These are phyloP conservation scores for Chionographis japonica DNA, from an alignment of 106 monocot species.

Conservation along the genomic window DNA sequence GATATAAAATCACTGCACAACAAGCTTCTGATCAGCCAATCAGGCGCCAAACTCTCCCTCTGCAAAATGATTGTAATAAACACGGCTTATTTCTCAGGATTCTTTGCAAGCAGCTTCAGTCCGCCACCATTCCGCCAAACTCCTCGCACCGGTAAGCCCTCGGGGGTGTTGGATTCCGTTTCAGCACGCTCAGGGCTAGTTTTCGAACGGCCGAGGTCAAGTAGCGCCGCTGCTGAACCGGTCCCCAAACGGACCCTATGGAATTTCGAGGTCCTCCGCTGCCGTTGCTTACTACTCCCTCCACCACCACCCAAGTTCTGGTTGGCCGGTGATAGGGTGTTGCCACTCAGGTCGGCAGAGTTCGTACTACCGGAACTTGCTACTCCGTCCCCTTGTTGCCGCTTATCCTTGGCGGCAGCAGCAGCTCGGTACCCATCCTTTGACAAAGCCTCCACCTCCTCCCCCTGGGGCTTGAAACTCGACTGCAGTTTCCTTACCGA, in stretches of 20 bases:
- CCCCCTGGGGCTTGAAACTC: conserved; percentile 28
- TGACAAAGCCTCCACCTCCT: conserved; percentile 56
- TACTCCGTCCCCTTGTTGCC: not conserved
- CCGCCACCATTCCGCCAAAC: conserved; percentile 80
- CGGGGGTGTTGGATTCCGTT: conserved; percentile 8
- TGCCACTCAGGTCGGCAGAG: conserved; percentile 9
- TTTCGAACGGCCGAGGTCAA: conserved; percentile 23
- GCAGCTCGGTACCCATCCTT: conserved; percentile 71
- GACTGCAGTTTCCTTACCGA: conserved; percentile 63
- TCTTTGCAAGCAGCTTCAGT: conserved; percentile 32
- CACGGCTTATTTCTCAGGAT: not conserved
- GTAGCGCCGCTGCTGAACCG: conserved; percentile 37
- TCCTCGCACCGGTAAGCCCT: conserved; percentile 32
- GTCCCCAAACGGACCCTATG: conserved; percentile 67
- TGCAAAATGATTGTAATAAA: too few species aligned
- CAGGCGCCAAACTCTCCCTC: too few species aligned
- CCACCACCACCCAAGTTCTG: conserved; percentile 22
- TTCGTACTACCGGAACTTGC: conserved; percentile 2
- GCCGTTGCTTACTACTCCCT: conserved; percentile 26
- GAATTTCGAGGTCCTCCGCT: conserved; percentile 60
- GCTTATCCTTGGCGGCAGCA: conserved; percentile 19
- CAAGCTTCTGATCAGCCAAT: too few species aligned
- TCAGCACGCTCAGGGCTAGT: conserved; percentile 19
- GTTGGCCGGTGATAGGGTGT: conserved; percentile 1
- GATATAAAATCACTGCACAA: too few species aligned